Base-by-base conservation (phyloP, 73 alveolate genomes). In the Tetrahymena borealis region DNA sequence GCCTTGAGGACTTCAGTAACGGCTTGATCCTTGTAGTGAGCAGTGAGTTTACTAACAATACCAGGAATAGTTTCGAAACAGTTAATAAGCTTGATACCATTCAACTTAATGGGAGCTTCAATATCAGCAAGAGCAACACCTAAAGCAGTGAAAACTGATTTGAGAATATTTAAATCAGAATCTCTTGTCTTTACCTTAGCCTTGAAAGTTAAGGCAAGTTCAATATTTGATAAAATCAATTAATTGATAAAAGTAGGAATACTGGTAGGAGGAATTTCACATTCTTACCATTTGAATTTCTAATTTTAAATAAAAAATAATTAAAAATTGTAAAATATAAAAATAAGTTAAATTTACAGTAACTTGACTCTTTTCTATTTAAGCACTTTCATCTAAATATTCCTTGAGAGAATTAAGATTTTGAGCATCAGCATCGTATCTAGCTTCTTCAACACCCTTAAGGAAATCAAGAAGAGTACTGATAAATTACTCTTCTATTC, bases 91-190 rank as follows among this genome's bases (percentile, higher is more conserved):
- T 91, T 94, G 11, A 97, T 90, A 24, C 98, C 97, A 79, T 96
- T 97, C 1, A 97, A 90, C 33, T 94, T 96, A n/a, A 97, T 94
- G 31, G 97, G 97, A 36, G 99, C 99, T 92, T 93, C 97, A 85
- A 97, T 98, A 77, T 97, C 94, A 78, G 97, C 96, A 20, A 93
- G 91, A 78, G 97, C 91, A 11, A 97, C 95, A 7, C 99, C 99
- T 28, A 97, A 39, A 15, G 98, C 96, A 39, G 95, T 93, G 28
- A 97, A 78, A 33, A 96, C 91, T 31, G 93, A 93, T 78, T 93
- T 91, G 20, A 97, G 91, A 16, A 94, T 97, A 85, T 91, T 79
- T 18, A 95, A 96, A 32, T 97, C 98, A 33, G 43, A 93, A 15
- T 93, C 90, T 16, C n/a, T 79, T 28, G 93, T 93, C 15, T 92